Percentiles rank a stretch among this genome's conserved stretches.
Conservation (phyloP, 2,329 filamentous ascomycete genomes). For the Aureobasidium namibiae region DNA sequence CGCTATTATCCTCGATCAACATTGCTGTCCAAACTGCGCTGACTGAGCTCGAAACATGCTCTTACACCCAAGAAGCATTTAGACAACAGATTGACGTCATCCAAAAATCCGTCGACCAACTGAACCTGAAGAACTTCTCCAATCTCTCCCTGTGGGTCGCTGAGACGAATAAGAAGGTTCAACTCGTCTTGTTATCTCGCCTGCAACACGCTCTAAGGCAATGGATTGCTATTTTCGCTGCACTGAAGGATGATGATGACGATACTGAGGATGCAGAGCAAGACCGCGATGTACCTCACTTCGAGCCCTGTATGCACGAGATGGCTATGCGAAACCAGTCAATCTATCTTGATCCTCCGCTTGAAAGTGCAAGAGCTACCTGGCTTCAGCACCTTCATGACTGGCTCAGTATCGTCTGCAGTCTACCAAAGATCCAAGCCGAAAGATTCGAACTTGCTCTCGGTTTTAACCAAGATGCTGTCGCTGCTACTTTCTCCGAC, state of each 20-base stretch:
- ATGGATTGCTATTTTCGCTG: slow-evolving; percentile 82
- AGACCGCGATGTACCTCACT: slow-evolving; percentile 50
- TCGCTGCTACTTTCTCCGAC: slow-evolving; percentile 69
- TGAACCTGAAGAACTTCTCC: slow-evolving; percentile 92
- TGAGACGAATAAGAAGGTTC: slow-evolving; percentile 77
- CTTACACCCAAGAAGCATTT: slow-evolving; percentile 74
- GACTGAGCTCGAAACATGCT: slow-evolving; percentile 72
- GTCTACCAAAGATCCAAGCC: slow-evolving; percentile 87
- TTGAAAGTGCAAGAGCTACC: slow-evolving; percentile 83
- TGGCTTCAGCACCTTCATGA: slow-evolving; percentile 91
- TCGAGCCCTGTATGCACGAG: slow-evolving; percentile 74
- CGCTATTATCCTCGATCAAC: slow-evolving; percentile 69
- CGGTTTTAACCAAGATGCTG: slow-evolving; percentile 48
- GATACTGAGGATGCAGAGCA: slow-evolving; percentile 24
- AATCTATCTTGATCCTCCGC: slow-evolving; percentile 88
- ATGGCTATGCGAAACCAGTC: slow-evolving; percentile 97
- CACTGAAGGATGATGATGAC: slow-evolving; percentile 31
- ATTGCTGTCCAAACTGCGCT: slow-evolving; percentile 74
- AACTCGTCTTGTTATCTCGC: slow-evolving; percentile 68
- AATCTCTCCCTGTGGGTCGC: slow-evolving; percentile 88
- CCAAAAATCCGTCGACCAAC: slow-evolving; percentile 86
- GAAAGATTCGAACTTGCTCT: slow-evolving; percentile 88
- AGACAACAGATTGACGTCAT: slow-evolving; percentile 73
- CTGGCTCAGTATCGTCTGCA: slow-evolving; percentile 89
- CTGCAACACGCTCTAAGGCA: slow-evolving; percentile 74